These are phyloP conservation scores for Talaromyces sp. DNA, from an alignment of 2,329 filamentous ascomycete genomes.

Conservation along the genomic window DNA sequence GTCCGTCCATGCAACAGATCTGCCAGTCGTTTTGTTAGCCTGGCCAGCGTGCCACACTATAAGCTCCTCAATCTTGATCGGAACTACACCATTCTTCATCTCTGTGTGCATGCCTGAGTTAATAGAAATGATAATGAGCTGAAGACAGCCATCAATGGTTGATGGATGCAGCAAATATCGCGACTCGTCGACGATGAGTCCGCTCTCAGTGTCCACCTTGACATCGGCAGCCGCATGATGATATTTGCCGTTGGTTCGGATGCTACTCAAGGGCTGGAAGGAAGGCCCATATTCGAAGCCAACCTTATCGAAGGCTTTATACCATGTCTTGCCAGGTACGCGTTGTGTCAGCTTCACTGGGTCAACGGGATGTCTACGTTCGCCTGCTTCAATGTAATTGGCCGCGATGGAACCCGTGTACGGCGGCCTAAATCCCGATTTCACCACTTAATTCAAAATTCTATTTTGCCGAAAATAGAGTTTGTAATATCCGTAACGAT, in stretches of 20 bases:
- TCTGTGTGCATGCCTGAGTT: constrained; percentile 12
- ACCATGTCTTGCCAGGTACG: constrained; percentile 11
- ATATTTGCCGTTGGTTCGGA: neutral
- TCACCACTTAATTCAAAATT: no score
- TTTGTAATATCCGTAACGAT: no score
- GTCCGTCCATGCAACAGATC: constrained; percentile 8
- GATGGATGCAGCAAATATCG: constrained; percentile 2
- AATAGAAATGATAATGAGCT: constrained; percentile 19
- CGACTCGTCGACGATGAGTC: constrained; percentile 10
- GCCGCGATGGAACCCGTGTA: neutral
- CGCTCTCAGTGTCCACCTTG: neutral
- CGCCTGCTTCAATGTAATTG: neutral
- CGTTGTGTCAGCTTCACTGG: neutral
- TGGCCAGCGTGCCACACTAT: constrained; percentile 3
- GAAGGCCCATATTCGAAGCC: constrained; percentile 16
- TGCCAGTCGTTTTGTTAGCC: neutral
- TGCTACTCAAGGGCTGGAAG: neutral
- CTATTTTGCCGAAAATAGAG: no score
- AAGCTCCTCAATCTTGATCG: constrained; percentile 17
- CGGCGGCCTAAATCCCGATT: no score
- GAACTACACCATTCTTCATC: constrained; percentile 17
- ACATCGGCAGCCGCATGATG: neutral
- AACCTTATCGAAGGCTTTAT: neutral
- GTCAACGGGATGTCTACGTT: neutral
- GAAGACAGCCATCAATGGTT: constrained; percentile 18